Conservation (phyloP, 2,329 filamentous ascomycete species). For the Fusarium euwallaceae region DNA sequence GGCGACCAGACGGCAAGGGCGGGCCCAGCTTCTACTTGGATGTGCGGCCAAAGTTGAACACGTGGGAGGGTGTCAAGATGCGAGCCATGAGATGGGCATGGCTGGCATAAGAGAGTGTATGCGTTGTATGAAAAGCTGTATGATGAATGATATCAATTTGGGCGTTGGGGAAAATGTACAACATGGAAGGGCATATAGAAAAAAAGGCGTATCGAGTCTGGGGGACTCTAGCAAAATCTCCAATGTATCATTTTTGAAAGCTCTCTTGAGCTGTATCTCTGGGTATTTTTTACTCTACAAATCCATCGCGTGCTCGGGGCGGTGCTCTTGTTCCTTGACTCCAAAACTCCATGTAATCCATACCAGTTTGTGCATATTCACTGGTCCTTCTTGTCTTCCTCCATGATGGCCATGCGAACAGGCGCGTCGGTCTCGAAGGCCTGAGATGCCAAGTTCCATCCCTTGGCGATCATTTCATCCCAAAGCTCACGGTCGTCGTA, state of each 20-base stretch:
- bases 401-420: conserved; percentile 47
- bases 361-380: conserved; percentile 17
- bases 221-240: conserved; percentile 35
- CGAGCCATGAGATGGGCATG: conserved; percentile 65
- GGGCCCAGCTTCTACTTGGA: conserved; percentile 75
- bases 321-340: neutral
- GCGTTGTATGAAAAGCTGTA: conserved; percentile 30
- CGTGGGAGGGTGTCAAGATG: conserved; percentile 78
- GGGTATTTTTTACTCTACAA: conserved; percentile 6
- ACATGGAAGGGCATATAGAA: conserved; percentile 23
- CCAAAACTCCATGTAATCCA: neutral
- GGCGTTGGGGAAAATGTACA: conserved; percentile 47
- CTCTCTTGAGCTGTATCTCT: neutral
- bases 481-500: conserved; percentile 45
- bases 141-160: conserved; percentile 39
- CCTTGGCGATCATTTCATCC: conserved; percentile 44
- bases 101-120: conserved; percentile 53
- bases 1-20: conserved; percentile 61
- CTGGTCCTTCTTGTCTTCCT: conserved; percentile 44
- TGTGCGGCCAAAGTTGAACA: conserved; percentile 77
- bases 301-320: neutral
- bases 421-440: conserved; percentile 55
- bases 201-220: neutral
- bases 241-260: conserved; percentile 29
- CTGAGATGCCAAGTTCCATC: conserved; percentile 54